Evolutionary conservation across 169 alveolate genomes (phyloP), one percentile per base, ranked within the genome.

Genomic region (Ophryocystis elektroscirrha): DNA sequence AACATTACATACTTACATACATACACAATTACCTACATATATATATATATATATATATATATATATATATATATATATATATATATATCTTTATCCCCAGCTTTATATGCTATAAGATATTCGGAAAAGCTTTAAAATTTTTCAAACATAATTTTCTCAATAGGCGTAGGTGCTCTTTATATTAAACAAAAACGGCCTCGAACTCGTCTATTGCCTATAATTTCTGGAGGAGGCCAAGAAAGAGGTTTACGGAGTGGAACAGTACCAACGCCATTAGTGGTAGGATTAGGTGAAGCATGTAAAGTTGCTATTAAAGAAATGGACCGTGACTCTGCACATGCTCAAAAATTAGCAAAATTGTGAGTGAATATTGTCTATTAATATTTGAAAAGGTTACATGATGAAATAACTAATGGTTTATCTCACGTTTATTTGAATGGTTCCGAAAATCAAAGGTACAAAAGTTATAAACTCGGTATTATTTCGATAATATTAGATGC

Each of bases 191-290:
- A 87, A 48, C 77, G 73, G 52, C 96, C 97, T 9, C 76, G 93
- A 53, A 93, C 88, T 5, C 67, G 97, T 43, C 71, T 93, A 50
- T 74, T 71, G 39, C 88, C 96, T 0, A 57, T 83, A 22, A 86
- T 93, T 24, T 89, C 81, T 69, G 99, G 99, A 20, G 97, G 99
- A 19, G 97, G 99, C 5, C 91, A 93, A 73, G 99, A 93, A 67
- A 69, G 94, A 32, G 97, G 97, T 28, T 53, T 89, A 59, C 67
- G 99, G 55, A 83, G 96, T 27, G 98, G 98, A 15, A 83, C 93
- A 4, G 52, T 83, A 45, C 79, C 92, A 2, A 74, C 88, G 5
- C 86, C 88, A 22, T 51, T 81, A 30, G 75, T 76, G 53, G 96
- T 91, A 25, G 98, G 98, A 0, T 68, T 91, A 47, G 97, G 98